Conservation (phyloP, 345 rosid genomes). For the Salix udensis region DNA sequence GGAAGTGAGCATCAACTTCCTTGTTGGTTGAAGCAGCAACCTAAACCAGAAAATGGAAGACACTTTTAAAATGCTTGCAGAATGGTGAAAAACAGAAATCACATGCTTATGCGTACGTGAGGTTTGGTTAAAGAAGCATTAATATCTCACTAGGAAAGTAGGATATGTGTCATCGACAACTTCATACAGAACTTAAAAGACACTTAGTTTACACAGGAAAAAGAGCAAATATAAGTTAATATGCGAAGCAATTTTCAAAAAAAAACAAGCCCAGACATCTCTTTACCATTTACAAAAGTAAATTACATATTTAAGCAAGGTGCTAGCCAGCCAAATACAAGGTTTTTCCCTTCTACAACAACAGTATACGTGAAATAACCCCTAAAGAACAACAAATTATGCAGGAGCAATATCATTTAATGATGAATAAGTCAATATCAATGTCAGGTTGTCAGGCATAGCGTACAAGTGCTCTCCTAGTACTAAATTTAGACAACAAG, state of each 20-base stretch:
- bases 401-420: not conserved
- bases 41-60: not conserved
- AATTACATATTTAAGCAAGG: not conserved
- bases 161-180: too few species aligned
- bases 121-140: not conserved
- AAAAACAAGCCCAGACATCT: not conserved
- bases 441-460: not conserved
- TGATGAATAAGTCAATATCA: not conserved
- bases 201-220: not conserved
- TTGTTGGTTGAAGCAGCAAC: not conserved
- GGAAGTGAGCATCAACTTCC: slow-evolving; percentile 1
- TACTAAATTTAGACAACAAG: not conserved
- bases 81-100: not conserved
- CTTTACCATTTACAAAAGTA: not conserved
- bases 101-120: not conserved
- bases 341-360: not conserved
- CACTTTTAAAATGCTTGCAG: not conserved
- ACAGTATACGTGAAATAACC: not conserved
- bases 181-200: not conserved
- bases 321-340: not conserved
- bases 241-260: not conserved
- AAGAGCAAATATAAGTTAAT: not conserved
- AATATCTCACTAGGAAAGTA: too few species aligned
- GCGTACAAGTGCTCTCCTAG: not conserved
- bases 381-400: not conserved